These are phyloP conservation scores for Cladosporium sp. DNA, from an alignment of 2,329 filamentous ascomycete genomes.

Conservation along the genomic window DNA sequence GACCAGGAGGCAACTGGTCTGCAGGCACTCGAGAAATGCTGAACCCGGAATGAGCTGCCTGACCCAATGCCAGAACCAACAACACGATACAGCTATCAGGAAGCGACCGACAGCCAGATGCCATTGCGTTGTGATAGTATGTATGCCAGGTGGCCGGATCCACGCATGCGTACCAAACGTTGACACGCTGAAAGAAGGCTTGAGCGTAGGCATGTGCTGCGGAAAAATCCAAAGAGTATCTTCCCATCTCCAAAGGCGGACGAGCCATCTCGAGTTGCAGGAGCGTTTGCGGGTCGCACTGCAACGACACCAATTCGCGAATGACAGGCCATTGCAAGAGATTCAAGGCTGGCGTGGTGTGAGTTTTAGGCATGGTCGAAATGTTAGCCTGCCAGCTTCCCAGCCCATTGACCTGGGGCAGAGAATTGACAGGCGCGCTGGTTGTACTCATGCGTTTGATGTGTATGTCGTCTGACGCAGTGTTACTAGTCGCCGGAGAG, in stretches of 20 bases:
- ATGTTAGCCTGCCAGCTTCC: slow-evolving; percentile 75
- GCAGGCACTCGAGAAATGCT: slow-evolving; percentile 70
- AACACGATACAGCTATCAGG: slow-evolving; percentile 80
- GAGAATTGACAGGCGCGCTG: slow-evolving; percentile 32
- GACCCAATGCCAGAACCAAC: slow-evolving; percentile 71
- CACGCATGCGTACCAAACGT: slow-evolving; percentile 81
- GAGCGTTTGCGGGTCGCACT: slow-evolving; percentile 76
- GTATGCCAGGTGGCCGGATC: slow-evolving; percentile 76
- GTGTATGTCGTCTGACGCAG: slow-evolving; percentile 37
- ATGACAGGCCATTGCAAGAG: slow-evolving; percentile 78
- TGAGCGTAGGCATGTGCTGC: slow-evolving; percentile 68
- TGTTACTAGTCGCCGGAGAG: slow-evolving; percentile 47
- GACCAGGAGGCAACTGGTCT: slow-evolving; percentile 67
- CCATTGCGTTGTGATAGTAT: slow-evolving; percentile 71
- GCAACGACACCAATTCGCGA: slow-evolving; percentile 68
- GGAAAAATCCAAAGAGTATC: slow-evolving; percentile 36
- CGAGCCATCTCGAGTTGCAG: slow-evolving; percentile 77
- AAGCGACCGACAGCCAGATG: slow-evolving; percentile 71
- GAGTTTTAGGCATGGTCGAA: slow-evolving; percentile 79
- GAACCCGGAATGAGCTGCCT: slow-evolving; percentile 64
- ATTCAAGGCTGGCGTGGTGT: slow-evolving; percentile 76
- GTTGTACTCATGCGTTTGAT: slow-evolving; percentile 32
- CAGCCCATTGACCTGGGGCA: slow-evolving; percentile 52
- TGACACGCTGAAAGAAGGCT: slow-evolving; percentile 76
- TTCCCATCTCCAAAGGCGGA: slow-evolving; percentile 63